These are phyloP conservation scores for Alternaria brassicicola DNA, from an alignment of 2,329 filamentous ascomycete genomes.

Conservation along the genomic window DNA sequence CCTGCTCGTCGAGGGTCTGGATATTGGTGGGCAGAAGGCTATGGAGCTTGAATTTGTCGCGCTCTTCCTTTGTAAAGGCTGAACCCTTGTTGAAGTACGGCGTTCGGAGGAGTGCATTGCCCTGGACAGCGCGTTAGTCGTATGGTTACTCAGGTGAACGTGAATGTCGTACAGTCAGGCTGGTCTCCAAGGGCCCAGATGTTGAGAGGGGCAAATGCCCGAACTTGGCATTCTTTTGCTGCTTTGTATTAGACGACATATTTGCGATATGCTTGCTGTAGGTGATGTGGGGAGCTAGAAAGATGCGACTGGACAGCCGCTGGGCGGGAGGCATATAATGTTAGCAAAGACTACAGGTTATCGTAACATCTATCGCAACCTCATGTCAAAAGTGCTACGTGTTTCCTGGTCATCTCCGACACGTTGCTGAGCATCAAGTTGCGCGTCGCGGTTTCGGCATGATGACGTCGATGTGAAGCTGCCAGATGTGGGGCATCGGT, in stretches of 20 bases:
- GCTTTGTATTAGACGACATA: conserved; percentile 21
- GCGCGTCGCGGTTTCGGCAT: conserved; percentile 1
- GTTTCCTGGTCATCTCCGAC: not conserved
- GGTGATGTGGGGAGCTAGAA: not conserved
- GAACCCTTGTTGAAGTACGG: conserved; percentile 84
- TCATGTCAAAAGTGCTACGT: not conserved
- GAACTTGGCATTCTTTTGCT: conserved; percentile 42
- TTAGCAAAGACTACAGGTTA: not conserved
- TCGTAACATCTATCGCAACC: not conserved
- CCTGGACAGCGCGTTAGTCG: conserved; percentile 24
- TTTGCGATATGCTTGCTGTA: not conserved
- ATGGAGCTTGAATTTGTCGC: conserved; percentile 70
- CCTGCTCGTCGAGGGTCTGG: conserved; percentile 78
- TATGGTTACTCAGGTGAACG: not conserved
- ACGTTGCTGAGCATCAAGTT: not conserved
- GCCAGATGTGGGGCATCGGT: not conserved
- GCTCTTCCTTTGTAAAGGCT: conserved; percentile 73
- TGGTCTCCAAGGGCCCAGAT: conserved; percentile 50
- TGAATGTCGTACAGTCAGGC: conserved; percentile 40
- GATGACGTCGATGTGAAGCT: conserved; percentile 5
- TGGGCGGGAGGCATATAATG: not conserved
- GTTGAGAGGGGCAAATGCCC: conserved; percentile 51
- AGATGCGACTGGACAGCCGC: not conserved
- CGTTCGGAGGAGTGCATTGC: conserved; percentile 64
- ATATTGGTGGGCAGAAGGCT: conserved; percentile 75